Evolutionary conservation across 352 stramenopile genomes (phyloP).

Genomic region (Globisporangium spiculum): DNA sequence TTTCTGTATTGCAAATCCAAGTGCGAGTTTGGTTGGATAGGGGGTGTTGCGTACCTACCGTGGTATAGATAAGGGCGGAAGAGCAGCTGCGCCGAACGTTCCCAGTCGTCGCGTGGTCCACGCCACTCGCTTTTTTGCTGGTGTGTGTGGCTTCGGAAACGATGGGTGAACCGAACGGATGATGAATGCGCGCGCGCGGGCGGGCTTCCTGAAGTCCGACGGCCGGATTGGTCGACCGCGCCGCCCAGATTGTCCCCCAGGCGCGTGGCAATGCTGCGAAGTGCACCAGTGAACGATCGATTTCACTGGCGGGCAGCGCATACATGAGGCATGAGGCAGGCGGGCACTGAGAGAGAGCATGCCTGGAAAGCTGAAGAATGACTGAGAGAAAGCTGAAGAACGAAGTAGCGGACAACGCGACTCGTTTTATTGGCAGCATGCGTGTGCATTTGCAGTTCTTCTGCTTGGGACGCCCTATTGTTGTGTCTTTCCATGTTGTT

Average conservation of each 20-base stretch:
- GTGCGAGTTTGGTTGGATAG: background rate
- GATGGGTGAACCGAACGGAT: conserved; percentile 3
- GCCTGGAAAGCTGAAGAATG: conserved; percentile 6
- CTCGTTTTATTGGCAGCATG: background rate
- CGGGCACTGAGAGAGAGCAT: background rate
- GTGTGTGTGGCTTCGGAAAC: conserved; percentile 4
- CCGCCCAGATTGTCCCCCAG: background rate
- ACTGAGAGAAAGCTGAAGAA: background rate
- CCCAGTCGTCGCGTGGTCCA: conserved; percentile 8
- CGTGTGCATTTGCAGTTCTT: background rate
- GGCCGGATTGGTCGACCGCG: conserved; percentile 6
- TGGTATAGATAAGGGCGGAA: conserved; percentile 12
- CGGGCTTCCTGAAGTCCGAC: background rate
- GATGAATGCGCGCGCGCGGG: background rate
- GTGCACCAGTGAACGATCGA: background rate
- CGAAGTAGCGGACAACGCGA: too few relatives aligned
- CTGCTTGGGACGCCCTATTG: background rate
- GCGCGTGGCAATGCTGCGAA: conserved; percentile 9
- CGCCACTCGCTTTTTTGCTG: background rate
- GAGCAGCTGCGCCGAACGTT: conserved; percentile 15
- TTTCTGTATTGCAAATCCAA: conserved; percentile 8
- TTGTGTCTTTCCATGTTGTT: background rate
- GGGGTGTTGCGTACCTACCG: conserved; percentile 4
- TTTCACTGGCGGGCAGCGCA: background rate
- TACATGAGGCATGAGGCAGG: too few relatives aligned